Evolutionary conservation across 2,329 filamentous ascomycete species (phyloP), one percentile per base, ranked within the genome.

Genomic region (Pezicula radicicola): DNA sequence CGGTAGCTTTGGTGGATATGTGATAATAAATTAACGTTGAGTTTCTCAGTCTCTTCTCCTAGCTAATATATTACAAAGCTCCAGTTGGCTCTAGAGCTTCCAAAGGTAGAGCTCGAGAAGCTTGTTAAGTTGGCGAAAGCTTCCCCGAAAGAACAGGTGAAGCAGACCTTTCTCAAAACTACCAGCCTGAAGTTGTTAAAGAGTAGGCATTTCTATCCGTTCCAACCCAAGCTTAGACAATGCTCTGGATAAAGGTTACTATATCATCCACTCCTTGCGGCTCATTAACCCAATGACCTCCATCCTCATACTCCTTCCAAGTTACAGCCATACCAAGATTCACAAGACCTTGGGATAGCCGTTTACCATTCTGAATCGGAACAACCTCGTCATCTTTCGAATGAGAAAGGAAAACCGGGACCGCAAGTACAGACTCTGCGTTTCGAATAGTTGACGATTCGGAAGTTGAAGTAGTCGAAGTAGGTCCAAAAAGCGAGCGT

Each of bases 391-490:
- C 75, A 44, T 78, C 70, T 1, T 59, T 54, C 47, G 73, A 76
- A 55, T 79, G 75, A 47, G 75, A 68, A 2, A 78, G 60, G 47
- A 79, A 63, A 6, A 74, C 59, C 0, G 74, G 75, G 46, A 74
- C 78, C 12, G 68, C 36, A 2, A 55, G 16, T 19, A 46, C 46
- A 13, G 25, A n/a, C 18, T 40, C 37, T n/a, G 3, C 7, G 15
- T 13, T 19, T 40, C 15, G 37, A 19, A 40, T 3, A 13, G 10
- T 40, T 18, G 9, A 9, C n/a, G 8, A 6, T 60, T 49, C 1
- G 52, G 42, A 19, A 60, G 46, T 46, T 67, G 64, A 10, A 66
- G 21, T 6, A 3, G 13, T 42, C 15, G 16, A 19, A 19, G n/a
- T 16, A 13, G 4, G 16, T 18, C 18, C 6, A 5, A 25, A 16